A percentile compares a stretch with the other conserved stretches of the same genome.
These are phyloP conservation scores for Porpolomopsis calyptriformis DNA, from an alignment of 768 basidiomycete genomes.

Conservation along the genomic window DNA sequence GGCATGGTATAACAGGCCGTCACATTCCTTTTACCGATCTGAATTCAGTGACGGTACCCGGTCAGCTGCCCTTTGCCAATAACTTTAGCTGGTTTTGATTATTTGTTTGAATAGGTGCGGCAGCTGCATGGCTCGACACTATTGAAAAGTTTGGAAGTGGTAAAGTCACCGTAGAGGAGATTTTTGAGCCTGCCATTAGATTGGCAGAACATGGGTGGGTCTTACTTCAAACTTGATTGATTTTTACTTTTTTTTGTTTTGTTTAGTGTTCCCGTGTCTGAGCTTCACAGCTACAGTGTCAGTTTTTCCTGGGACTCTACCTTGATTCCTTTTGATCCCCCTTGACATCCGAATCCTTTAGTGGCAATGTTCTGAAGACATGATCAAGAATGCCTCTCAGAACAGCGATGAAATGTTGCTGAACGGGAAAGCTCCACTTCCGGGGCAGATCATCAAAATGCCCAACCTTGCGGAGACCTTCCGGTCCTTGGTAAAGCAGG, in stretches of 20 bases:
- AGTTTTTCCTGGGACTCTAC: conserved; percentile 13
- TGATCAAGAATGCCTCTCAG: conserved; percentile 76
- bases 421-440: conserved; percentile 70
- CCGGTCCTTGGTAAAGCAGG: conserved; percentile 64
- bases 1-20: conserved; percentile 54
- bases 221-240: background rate
- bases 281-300: conserved; percentile 57
- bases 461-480: conserved; percentile 81
- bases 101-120: conserved; percentile 47
- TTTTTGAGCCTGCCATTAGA: conserved; percentile 81
- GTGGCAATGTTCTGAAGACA: conserved; percentile 53
- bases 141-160: conserved; percentile 76
- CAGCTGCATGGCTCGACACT: conserved; percentile 91
- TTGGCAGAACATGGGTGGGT: conserved; percentile 83
- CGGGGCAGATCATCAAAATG: conserved; percentile 75
- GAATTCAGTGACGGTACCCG: conserved; percentile 88
- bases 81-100: conserved; percentile 1
- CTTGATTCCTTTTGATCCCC: conserved; percentile 3
- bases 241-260: background rate
- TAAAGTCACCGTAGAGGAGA: conserved; percentile 47
- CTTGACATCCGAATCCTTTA: conserved; percentile 13
- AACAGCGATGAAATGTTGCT: conserved; percentile 81
- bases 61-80: conserved; percentile 22
- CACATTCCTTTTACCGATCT: conserved; percentile 72
- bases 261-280: conserved; percentile 74